A percentile compares a stretch with the other conserved stretches of the same genome.
Conservation (phyloP, 176 grass and related monocot species). For the Zizania latifolia region DNA sequence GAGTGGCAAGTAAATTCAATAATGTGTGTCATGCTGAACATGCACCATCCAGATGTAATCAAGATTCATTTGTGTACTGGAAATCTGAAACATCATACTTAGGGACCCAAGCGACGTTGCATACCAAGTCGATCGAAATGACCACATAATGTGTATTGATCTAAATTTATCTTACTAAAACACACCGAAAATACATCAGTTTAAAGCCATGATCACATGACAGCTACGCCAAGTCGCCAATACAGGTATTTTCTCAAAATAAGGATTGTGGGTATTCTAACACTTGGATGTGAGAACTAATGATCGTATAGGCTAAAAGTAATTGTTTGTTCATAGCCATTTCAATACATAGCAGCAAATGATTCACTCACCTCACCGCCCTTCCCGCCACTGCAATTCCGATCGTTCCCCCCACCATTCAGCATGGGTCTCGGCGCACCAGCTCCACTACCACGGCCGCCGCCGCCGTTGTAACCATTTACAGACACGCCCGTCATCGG, state of each 20-base stretch:
- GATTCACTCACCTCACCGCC: conserved; percentile 35
- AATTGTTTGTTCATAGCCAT: not conserved
- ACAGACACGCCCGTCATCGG: conserved; percentile 18
- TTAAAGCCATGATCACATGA: not conserved
- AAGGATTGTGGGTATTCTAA: not conserved
- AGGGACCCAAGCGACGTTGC: not conserved
- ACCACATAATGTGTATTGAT: not conserved
- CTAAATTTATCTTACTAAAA: not conserved
- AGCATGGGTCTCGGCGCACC: not conserved
- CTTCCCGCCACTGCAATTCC: not conserved
- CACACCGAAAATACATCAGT: not conserved
- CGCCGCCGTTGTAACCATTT: not conserved
- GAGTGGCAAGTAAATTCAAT: not conserved
- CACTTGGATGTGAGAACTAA: not conserved
- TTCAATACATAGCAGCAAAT: not conserved
- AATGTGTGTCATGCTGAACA: not conserved
- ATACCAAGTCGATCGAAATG: not conserved
- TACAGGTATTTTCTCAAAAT: not conserved
- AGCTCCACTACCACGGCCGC: not conserved
- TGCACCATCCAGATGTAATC: not conserved
- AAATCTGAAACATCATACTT: not conserved
- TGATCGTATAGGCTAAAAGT: conserved; percentile 4
- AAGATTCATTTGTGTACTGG: not conserved
- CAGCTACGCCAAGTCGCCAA: not conserved
- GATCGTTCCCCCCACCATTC: conserved; percentile 9